phyloP scores from a whole-genome alignment of 1,284 basidiomycete species.

The Leccinum griseonigrum region DNA sequence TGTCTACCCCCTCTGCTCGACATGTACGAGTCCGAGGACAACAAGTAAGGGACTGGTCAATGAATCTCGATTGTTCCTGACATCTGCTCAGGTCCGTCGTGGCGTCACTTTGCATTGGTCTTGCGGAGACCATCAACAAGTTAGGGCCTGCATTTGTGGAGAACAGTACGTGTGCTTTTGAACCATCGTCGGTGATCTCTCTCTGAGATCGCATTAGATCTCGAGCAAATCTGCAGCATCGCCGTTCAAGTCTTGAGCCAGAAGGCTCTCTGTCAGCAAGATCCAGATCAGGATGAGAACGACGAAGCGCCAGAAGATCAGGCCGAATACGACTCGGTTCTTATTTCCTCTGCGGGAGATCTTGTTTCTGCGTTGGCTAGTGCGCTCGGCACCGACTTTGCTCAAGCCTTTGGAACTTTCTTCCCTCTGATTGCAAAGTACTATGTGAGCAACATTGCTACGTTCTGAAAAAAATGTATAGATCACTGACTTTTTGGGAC shows the following conservation, averaged over 20 bases:
- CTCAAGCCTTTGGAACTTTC: conserved; percentile 82
- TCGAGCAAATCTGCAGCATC: conserved; percentile 79
- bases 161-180: conserved; percentile 47
- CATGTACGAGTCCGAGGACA: conserved; percentile 94
- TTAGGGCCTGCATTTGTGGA: conserved; percentile 85
- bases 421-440: conserved; percentile 91
- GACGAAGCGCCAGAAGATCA: conserved; percentile 81
- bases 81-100: conserved; percentile 72
- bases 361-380: conserved; percentile 90
- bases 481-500: conserved; percentile 13
- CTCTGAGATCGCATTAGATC: conserved; percentile 45
- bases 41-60: conserved; percentile 74
- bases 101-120: conserved; percentile 80
- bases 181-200: background rate
- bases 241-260: conserved; percentile 86
- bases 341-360: conserved; percentile 94
- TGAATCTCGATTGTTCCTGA: conserved; percentile 13
- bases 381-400: conserved; percentile 84
- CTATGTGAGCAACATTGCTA: conserved; percentile 63
- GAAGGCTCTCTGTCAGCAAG: conserved; percentile 94
- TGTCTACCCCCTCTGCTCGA: conserved; percentile 79
- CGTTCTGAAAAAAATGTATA: background rate
- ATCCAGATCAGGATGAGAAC: conserved; percentile 90
- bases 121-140: conserved; percentile 90
- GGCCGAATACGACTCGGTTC: conserved; percentile 95